Evolutionary conservation across 495 filamentous ascomycete genomes (phyloP).

Genomic region (Penicillium coprophilum): DNA sequence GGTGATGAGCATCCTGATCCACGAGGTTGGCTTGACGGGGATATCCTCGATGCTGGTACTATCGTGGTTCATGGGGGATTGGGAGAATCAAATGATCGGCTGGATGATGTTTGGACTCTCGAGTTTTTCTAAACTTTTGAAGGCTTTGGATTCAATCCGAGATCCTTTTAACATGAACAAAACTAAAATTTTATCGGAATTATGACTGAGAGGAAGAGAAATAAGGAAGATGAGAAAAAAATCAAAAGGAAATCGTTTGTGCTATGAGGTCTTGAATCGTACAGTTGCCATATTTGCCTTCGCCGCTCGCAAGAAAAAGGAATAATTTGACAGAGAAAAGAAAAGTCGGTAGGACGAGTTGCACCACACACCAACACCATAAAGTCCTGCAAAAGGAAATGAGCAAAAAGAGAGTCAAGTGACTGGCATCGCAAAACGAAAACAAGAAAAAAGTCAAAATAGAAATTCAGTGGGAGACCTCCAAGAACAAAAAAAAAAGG

Average conservation of each 20-base stretch:
- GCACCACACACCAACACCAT: slow-evolving; percentile 33
- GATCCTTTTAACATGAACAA: not conserved
- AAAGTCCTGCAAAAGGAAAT: slow-evolving; percentile 9
- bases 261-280: slow-evolving; percentile 29
- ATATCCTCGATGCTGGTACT: slow-evolving; percentile 24
- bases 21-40: slow-evolving; percentile 49
- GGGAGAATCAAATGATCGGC: slow-evolving; percentile 44
- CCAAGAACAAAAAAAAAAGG: slow-evolving; percentile 22
- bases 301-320: slow-evolving; percentile 11
- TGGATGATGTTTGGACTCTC: slow-evolving; percentile 49
- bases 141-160: not conserved
- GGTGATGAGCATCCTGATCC: slow-evolving; percentile 43
- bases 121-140: slow-evolving; percentile 7
- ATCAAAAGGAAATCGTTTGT: slow-evolving; percentile 21
- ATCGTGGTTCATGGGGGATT: slow-evolving; percentile 51
- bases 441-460: slow-evolving; percentile 6
- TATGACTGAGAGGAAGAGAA: slow-evolving; percentile 31
- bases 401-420: not conserved
- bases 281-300: slow-evolving; percentile 23
- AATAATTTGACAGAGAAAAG: slow-evolving; percentile 20
- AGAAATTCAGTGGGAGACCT: slow-evolving; percentile 13
- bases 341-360: slow-evolving; percentile 9
- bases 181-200: slow-evolving; percentile 24
- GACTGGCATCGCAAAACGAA: slow-evolving; percentile 9
- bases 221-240: slow-evolving; percentile 13